A percentile compares a stretch with the other conserved stretches of the same genome.
These are phyloP conservation scores for Rosa multiflora DNA, from an alignment of 306 rosid genomes.

Conservation along the genomic window DNA sequence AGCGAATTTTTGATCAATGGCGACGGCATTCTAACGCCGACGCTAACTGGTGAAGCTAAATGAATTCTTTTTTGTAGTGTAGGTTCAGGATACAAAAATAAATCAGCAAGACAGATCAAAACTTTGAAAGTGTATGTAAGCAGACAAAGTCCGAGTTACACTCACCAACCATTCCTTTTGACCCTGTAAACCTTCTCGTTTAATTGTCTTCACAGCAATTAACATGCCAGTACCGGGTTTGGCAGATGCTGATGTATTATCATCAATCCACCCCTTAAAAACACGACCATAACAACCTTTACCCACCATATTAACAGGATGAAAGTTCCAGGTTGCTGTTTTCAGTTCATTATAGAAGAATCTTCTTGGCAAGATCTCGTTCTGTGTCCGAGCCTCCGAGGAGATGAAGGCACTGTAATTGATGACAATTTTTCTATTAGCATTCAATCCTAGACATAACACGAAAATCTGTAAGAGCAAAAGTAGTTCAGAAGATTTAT, in stretches of 20 bases:
- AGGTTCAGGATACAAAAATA: background rate
- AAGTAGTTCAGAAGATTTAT: background rate
- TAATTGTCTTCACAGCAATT: background rate
- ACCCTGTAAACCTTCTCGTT: background rate
- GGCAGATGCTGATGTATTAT: background rate
- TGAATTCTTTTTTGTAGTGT: no score
- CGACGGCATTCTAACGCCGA: no score
- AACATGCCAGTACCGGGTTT: background rate
- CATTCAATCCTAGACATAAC: background rate
- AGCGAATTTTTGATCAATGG: no score
- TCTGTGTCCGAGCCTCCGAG: background rate
- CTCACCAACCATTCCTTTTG: slow-evolving; percentile 4
- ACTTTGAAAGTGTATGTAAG: background rate
- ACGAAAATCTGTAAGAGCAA: background rate
- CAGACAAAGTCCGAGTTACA: background rate
- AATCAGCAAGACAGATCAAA: background rate
- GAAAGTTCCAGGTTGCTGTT: background rate
- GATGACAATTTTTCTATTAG: slow-evolving; percentile 2
- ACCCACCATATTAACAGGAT: background rate
- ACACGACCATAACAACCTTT: background rate
- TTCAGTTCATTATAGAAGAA: background rate
- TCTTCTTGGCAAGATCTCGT: background rate
- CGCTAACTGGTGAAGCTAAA: no score
- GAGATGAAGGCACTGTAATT: background rate
- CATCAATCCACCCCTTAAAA: slow-evolving; percentile 4